Evolutionary conservation across 208 protist genomes (phyloP).

Genomic region (Crithidia acanthocephali): DNA sequence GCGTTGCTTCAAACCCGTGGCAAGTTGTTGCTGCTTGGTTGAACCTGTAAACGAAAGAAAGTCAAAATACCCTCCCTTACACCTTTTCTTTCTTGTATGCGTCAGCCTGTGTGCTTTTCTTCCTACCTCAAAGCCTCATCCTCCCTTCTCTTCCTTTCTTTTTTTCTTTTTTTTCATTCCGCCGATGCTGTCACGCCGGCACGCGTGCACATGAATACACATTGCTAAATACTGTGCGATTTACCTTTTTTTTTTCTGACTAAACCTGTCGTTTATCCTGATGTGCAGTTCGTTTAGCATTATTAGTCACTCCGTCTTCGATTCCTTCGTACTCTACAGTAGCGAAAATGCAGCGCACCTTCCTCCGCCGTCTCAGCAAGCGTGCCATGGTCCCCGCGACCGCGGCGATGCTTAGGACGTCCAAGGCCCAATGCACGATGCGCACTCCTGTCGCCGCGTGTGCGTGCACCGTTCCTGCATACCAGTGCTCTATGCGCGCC

Average conservation of each 20-base stretch:
- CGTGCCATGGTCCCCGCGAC: constrained; percentile 16
- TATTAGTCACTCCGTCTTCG: background rate
- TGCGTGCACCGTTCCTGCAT: constrained; percentile 2
- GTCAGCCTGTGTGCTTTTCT: background rate
- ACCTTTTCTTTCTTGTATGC: too few relatives aligned
- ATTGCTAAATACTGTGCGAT: too few relatives aligned
- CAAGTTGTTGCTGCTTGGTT: too few relatives aligned
- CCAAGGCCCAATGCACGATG: background rate
- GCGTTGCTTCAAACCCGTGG: too few relatives aligned
- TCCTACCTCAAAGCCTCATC: too few relatives aligned
- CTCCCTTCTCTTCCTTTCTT: background rate
- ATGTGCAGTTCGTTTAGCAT: too few relatives aligned
- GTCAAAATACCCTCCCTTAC: too few relatives aligned
- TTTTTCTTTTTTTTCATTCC: background rate
- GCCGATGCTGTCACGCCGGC: background rate
- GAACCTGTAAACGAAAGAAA: too few relatives aligned
- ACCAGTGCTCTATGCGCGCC: constrained; percentile 44
- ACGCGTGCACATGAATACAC: too few relatives aligned
- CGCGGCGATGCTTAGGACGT: constrained; percentile 23
- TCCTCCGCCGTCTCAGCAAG: constrained; percentile 23
- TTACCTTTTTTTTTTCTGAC: too few relatives aligned
- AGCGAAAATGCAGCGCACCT: constrained; percentile 33
- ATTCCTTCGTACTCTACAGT: background rate
- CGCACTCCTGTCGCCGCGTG: constrained; percentile 2
- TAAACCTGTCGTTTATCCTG: too few relatives aligned